These are phyloP conservation scores for Sporobolomyces pararoseus DNA, from an alignment of 768 basidiomycete genomes.

Conservation along the genomic window DNA sequence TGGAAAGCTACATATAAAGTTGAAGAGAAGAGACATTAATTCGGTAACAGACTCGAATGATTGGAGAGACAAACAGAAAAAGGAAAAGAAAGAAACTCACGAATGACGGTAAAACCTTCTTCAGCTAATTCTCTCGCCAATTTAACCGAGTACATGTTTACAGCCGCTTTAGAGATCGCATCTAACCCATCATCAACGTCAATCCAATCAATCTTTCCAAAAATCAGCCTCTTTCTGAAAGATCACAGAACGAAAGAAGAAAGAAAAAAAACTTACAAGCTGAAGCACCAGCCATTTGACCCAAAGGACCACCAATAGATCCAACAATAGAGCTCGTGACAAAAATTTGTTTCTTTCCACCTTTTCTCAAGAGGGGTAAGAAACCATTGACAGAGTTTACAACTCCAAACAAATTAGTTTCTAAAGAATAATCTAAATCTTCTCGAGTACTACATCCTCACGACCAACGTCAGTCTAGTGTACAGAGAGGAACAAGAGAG, in stretches of 20 bases:
- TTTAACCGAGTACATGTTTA: constrained; percentile 36
- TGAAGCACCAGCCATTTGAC: background rate
- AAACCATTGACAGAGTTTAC: constrained; percentile 51
- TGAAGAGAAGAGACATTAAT: no score
- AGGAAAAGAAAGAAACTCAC: constrained; percentile 6
- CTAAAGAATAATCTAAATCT: constrained; percentile 33
- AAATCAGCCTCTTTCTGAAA: no score
- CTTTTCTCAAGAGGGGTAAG: constrained; percentile 50
- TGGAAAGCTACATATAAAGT: background rate
- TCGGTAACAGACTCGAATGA: no score
- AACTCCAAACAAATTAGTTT: constrained; percentile 51
- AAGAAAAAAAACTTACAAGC: constrained; percentile 15
- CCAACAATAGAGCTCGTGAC: constrained; percentile 14
- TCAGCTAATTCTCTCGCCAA: constrained; percentile 22
- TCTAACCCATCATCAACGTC: constrained; percentile 9
- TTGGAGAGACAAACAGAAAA: no score
- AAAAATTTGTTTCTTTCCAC: constrained; percentile 29
- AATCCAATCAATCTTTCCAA: no score
- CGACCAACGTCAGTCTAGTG: background rate
- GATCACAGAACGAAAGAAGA: no score
- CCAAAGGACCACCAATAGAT: constrained; percentile 1
- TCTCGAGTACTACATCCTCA: background rate
- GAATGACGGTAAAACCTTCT: constrained; percentile 28
- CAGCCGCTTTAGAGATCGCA: constrained; percentile 29
- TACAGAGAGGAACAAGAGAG: background rate